These are phyloP conservation scores for Isatis tinctoria DNA, from an alignment of 345 rosid genomes.

Conservation along the genomic window DNA sequence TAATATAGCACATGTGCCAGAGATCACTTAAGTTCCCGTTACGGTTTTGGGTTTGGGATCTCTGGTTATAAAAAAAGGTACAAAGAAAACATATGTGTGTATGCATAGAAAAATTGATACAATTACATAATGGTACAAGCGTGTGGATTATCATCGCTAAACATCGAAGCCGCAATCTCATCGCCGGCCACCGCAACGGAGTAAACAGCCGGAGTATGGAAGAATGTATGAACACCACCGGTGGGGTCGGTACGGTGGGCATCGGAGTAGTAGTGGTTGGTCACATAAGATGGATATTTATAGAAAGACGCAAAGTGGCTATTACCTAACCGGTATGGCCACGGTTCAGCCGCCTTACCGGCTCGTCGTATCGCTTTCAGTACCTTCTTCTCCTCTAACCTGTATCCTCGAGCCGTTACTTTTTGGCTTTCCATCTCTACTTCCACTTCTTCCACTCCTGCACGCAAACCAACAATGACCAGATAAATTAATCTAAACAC, in stretches of 20 bases:
- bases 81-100: not conserved
- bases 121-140: slow-evolving; percentile 75
- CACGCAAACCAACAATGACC: not conserved
- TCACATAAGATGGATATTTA: slow-evolving; percentile 66
- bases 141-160: slow-evolving; percentile 89
- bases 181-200: slow-evolving; percentile 82
- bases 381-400: slow-evolving; percentile 65
- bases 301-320: slow-evolving; percentile 77
- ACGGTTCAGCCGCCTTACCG: slow-evolving; percentile 86
- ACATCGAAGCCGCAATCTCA: slow-evolving; percentile 75
- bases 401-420: slow-evolving; percentile 58
- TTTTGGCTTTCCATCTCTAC: slow-evolving; percentile 83
- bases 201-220: slow-evolving; percentile 74
- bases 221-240: slow-evolving; percentile 55
- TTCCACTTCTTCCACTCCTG: slow-evolving; percentile 87
- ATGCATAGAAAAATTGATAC: not conserved
- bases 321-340: slow-evolving; percentile 79
- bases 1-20: not conserved
- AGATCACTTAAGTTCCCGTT: not conserved
- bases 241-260: slow-evolving; percentile 40
- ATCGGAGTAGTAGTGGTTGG: slow-evolving; percentile 70
- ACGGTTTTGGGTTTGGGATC: not conserved
- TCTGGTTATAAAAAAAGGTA: not conserved
- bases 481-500: not conserved
- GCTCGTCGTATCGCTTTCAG: slow-evolving; percentile 60